phyloP scores from a whole-genome alignment of 805 yeast genomes.

The Kluyveromyces aestuarii region DNA sequence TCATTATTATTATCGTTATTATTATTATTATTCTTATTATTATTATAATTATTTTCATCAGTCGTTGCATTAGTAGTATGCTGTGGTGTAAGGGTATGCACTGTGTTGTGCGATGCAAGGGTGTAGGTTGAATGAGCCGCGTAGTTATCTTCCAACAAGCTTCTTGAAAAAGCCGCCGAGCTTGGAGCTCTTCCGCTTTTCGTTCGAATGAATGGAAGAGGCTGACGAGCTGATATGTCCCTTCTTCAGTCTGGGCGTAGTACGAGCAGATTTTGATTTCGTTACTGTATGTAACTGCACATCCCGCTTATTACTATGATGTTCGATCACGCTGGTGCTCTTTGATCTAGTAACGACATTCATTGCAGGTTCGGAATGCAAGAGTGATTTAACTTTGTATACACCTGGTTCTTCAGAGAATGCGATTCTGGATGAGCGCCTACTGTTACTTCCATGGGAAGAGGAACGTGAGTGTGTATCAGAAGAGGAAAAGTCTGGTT shows the following conservation, averaged over 20 bases:
- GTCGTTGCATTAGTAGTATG: too few relatives aligned
- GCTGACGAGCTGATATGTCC: background rate
- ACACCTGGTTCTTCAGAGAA: constrained; percentile 16
- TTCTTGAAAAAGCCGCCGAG: constrained; percentile 8
- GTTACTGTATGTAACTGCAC: background rate
- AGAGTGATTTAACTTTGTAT: constrained; percentile 26
- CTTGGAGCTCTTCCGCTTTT: constrained; percentile 4
- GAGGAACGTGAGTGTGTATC: constrained; percentile 2
- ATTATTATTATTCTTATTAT: too few relatives aligned
- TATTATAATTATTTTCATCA: too few relatives aligned
- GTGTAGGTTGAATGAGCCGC: background rate
- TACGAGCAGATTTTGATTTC: background rate
- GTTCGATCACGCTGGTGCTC: background rate
- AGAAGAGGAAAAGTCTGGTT: background rate
- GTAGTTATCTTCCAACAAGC: background rate
- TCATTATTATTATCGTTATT: too few relatives aligned
- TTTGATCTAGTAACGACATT: background rate
- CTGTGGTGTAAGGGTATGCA: too few relatives aligned
- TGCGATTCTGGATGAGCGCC: constrained; percentile 22
- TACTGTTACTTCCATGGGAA: constrained; percentile 13
- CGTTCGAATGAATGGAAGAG: background rate
- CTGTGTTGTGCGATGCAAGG: too few relatives aligned
- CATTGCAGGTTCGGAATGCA: constrained; percentile 10
- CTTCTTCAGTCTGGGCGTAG: background rate
- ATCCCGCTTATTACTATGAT: background rate